Conservation (phyloP, 2,329 filamentous ascomycete species). For the Elsinoe arachidis region DNA sequence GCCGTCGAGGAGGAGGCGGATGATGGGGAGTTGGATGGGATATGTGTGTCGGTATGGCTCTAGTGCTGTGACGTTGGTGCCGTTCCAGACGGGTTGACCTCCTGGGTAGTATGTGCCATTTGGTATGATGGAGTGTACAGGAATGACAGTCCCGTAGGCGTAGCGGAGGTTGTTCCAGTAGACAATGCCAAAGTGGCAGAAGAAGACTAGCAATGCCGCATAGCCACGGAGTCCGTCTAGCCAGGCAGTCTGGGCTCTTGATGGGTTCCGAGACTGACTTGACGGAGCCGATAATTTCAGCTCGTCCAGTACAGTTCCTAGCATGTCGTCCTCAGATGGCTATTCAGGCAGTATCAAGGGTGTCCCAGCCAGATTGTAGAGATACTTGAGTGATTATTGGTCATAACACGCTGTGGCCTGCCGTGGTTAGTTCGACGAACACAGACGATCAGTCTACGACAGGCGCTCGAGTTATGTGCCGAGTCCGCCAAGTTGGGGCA, state of each 20-base stretch:
- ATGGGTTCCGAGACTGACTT: not conserved
- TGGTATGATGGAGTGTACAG: constrained; percentile 16
- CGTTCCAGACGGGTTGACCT: constrained; percentile 23
- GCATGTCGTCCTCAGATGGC: not conserved
- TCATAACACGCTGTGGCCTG: not conserved
- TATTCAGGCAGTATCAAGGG: not conserved
- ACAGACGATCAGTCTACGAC: too few species aligned
- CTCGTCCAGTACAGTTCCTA: constrained; percentile 2
- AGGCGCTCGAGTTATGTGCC: too few species aligned
- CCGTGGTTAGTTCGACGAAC: too few species aligned
- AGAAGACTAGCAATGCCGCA: constrained; percentile 57
- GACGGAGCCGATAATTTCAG: not conserved
- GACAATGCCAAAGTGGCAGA: constrained; percentile 46
- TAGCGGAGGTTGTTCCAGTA: constrained; percentile 14
- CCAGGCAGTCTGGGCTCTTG: constrained; percentile 41
- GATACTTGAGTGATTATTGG: not conserved
- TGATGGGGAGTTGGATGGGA: constrained; percentile 42
- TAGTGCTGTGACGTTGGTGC: not conserved
- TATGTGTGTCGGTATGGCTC: not conserved
- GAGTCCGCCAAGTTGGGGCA: too few species aligned
- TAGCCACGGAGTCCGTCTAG: constrained; percentile 60
- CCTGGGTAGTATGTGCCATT: constrained; percentile 20
- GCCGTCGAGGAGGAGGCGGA: constrained; percentile 48
- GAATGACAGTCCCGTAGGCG: constrained; percentile 14
- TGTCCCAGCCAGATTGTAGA: not conserved